Base-by-base conservation (phyloP, 257 asterid species). In the Avicennia marina region DNA sequence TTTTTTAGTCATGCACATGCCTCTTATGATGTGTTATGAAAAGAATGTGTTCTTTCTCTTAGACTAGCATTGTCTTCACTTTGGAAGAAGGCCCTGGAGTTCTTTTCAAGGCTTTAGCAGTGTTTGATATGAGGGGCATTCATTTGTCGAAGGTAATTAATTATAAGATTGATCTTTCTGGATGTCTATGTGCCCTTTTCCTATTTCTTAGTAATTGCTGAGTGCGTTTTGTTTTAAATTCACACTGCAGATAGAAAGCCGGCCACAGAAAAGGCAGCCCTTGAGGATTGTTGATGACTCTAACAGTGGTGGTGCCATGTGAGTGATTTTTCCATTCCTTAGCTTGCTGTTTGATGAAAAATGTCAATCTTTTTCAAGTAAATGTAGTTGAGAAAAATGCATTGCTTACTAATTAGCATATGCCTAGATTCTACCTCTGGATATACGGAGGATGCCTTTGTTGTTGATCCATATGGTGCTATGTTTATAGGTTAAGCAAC, bases 61-160 rank as follows among this genome's bases (percentile, higher is more conserved):
- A 89, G 97, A 89, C 95, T 13, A 93, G 98, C 74, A 81, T 93
- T 13, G 95, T 88, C 52, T 93, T 93, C 79, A 80, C 78, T 67
- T 75, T 89, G 73, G 97, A 82, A 66, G 97, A 89, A 77, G 97
- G 98, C 39, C 95, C 98, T n/a, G 97, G 97, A 40, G 78, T 86
- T 67, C 87, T 93, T 43, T 93, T 93, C 83, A 86, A 93, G 81
- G 98, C 98, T 52, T 76, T 93, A 49, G 89, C 94, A 2, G 96
- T 80, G 56, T 93, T 93, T 82, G 76, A 94, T 49, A 67, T 93
- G 75, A 76, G 98, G 69, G 84, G 50, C 64, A 85, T 93, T 64
- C 81, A 80, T 72, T 75, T 93, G 59, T 75, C 90, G 0, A 89
- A 93, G 97, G 98, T 86, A 70, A 78, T 40, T 68, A 21, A 26